These are phyloP conservation scores for Nakazawaea ernobii DNA, from an alignment of 805 yeast species.

Conservation along the genomic window DNA sequence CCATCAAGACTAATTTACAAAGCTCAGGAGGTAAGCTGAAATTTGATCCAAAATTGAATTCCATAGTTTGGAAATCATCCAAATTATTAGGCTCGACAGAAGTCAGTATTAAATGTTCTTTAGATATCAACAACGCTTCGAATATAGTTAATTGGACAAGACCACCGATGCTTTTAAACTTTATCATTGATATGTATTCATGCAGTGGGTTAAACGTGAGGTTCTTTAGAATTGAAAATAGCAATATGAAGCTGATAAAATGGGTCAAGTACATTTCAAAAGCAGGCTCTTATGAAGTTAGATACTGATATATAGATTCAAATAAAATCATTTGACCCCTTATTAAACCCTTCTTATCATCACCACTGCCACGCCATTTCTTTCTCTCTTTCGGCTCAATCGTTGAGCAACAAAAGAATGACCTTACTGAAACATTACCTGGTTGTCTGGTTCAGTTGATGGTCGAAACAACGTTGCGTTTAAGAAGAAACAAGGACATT, in stretches of 20 bases:
- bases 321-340: too few relatives aligned
- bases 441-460: too few relatives aligned
- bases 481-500: too few relatives aligned
- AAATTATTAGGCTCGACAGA: slow-evolving; percentile 66
- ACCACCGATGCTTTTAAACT: slow-evolving; percentile 71
- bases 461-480: too few relatives aligned
- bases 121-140: slow-evolving; percentile 36
- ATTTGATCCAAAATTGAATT: slow-evolving; percentile 59
- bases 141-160: slow-evolving; percentile 48
- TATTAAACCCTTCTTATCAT: too few relatives aligned
- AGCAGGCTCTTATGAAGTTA: slow-evolving; percentile 77
- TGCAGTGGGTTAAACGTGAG: slow-evolving; percentile 72
- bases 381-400: too few relatives aligned
- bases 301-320: too few relatives aligned
- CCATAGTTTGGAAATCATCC: slow-evolving; percentile 63
- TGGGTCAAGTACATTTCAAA: slow-evolving; percentile 80
- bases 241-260: slow-evolving; percentile 51
- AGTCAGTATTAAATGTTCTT: slow-evolving; percentile 42
- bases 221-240: slow-evolving; percentile 61
- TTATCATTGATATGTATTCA: slow-evolving; percentile 68
- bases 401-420: too few relatives aligned
- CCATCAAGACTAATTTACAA: slow-evolving; percentile 40
- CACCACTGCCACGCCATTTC: too few relatives aligned
- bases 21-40: slow-evolving; percentile 60
- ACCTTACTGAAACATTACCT: too few relatives aligned